phyloP scores from a whole-genome alignment of 352 stramenopile species.

The Globisporangium uncinulatum region DNA sequence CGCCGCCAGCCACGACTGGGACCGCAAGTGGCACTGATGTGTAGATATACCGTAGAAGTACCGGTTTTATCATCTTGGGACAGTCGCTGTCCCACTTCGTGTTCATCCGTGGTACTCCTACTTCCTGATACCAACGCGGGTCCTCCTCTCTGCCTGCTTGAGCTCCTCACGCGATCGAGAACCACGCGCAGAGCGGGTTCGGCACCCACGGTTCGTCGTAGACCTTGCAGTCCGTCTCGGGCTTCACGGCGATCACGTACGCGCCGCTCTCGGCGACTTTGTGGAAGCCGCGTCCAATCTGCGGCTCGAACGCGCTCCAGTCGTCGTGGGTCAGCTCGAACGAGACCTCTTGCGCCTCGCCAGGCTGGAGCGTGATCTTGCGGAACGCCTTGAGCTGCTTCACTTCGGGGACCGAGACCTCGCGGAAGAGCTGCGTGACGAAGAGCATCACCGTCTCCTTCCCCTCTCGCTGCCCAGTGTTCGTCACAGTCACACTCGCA shows the following conservation, averaged over 20 bases:
- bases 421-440: constrained; percentile 53
- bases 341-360: constrained; percentile 28
- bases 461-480: constrained; percentile 44
- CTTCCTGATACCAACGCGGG: no score
- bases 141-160: no score
- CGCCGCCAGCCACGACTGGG: constrained; percentile 6
- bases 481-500: constrained; percentile 57
- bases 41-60: not conserved
- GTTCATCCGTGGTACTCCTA: not conserved
- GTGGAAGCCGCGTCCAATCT: constrained; percentile 56
- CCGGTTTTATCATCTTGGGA: not conserved
- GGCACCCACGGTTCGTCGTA: constrained; percentile 29
- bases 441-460: constrained; percentile 82
- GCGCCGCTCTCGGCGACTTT: constrained; percentile 57
- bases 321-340: constrained; percentile 46
- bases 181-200: constrained; percentile 38
- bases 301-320: constrained; percentile 56
- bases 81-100: not conserved
- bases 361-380: constrained; percentile 57
- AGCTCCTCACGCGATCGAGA: no score
- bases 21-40: constrained; percentile 9
- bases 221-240: constrained; percentile 67
- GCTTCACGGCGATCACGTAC: constrained; percentile 65
- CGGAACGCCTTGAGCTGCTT: constrained; percentile 80
- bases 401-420: constrained; percentile 62